A percentile compares a stretch with the other conserved stretches of the same genome.
phyloP scores from a whole-genome alignment of 345 rosid genomes.

The Moricandia moricandioides region DNA sequence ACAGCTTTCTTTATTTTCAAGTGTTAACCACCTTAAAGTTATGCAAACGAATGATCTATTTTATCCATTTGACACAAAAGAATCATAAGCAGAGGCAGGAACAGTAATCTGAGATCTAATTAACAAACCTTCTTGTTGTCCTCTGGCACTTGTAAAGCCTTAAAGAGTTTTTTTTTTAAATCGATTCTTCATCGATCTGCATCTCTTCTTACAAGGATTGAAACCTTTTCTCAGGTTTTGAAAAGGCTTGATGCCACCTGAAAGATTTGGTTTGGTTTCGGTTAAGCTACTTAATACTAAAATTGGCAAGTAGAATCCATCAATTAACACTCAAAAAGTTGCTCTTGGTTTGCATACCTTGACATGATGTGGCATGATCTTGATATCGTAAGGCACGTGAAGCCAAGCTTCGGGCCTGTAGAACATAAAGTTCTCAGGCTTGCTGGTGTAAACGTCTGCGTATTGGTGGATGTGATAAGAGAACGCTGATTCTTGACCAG shows the following conservation, averaged over 20 bases:
- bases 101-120: background rate
- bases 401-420: slow-evolving; percentile 93
- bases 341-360: slow-evolving; percentile 51
- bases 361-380: slow-evolving; percentile 96
- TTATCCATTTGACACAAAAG: slow-evolving; percentile 2
- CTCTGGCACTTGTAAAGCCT: slow-evolving; percentile 2
- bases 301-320: background rate
- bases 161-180: background rate
- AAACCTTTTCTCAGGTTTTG: slow-evolving; percentile 34
- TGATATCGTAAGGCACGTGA: slow-evolving; percentile 80
- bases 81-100: slow-evolving; percentile 7
- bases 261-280: slow-evolving; percentile 8
- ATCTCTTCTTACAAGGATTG: slow-evolving; percentile 3
- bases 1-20: slow-evolving; percentile 9
- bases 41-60: slow-evolving; percentile 10
- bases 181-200: background rate
- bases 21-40: slow-evolving; percentile 9
- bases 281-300: background rate
- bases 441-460: slow-evolving; percentile 90
- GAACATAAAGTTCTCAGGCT: slow-evolving; percentile 82
- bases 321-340: background rate
- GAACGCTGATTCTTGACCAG: slow-evolving; percentile 93
- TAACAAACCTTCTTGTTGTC: slow-evolving; percentile 4
- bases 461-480: slow-evolving; percentile 93
- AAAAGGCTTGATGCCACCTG: slow-evolving; percentile 66